Percentiles rank a stretch among this genome's conserved stretches.
Conservation (phyloP, 257 asterid genomes). For the Misopates orontium region DNA sequence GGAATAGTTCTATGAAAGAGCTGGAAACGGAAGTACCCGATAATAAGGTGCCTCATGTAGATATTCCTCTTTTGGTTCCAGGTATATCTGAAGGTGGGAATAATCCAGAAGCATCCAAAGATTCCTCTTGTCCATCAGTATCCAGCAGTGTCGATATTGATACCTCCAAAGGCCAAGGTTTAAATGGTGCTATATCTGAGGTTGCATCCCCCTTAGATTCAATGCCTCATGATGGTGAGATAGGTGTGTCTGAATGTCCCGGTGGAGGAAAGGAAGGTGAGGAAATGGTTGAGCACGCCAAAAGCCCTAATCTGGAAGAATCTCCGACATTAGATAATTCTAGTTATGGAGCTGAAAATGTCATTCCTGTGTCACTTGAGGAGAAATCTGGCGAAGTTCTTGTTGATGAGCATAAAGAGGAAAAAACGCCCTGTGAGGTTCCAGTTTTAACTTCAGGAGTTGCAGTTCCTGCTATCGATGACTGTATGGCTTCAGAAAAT, state of each 20-base stretch:
- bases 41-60: neutral
- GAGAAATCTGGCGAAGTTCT: constrained; percentile 20
- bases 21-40: constrained; percentile 21
- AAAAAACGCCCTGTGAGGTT: constrained; percentile 16
- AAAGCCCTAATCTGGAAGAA: constrained; percentile 10
- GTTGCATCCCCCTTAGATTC: constrained; percentile 15
- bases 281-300: constrained; percentile 17
- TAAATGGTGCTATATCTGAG: constrained; percentile 15
- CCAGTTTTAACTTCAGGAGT: constrained; percentile 18
- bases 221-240: constrained; percentile 8
- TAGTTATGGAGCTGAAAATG: constrained; percentile 5
- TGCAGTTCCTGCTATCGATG: constrained; percentile 18
- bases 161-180: constrained; percentile 17
- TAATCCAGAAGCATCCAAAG: constrained; percentile 4
- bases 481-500: constrained; percentile 14
- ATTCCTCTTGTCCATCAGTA: constrained; percentile 8
- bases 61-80: constrained; percentile 23
- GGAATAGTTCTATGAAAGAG: constrained; percentile 16
- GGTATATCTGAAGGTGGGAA: constrained; percentile 14
- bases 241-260: constrained; percentile 22
- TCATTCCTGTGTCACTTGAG: neutral
- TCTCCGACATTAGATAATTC: neutral
- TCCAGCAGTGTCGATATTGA: neutral
- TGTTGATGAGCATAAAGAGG: constrained; percentile 28
- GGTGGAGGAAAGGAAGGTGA: constrained; percentile 16